Evolutionary conservation across 768 basidiomycete genomes (phyloP), one percentile per base, ranked within the genome.

Genomic region (Chlorophyllum brunneum): DNA sequence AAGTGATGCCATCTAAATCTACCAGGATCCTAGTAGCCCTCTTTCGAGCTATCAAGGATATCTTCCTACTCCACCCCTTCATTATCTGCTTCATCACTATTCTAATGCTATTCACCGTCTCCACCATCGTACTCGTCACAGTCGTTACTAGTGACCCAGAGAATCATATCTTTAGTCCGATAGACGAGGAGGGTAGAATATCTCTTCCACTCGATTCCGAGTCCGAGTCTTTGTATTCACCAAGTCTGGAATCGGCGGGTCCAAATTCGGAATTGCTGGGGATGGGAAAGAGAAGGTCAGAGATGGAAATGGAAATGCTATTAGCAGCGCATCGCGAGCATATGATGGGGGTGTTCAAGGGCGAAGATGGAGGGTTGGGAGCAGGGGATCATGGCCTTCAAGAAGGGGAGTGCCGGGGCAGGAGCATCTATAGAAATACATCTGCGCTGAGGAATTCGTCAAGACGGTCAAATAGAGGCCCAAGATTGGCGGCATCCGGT

Each of bases 321-420:
- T 29, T 48, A 33, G 47, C 47, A n/a, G 34, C 26, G 22, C 47
- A 48, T 38, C 47, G 47, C 7, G 47, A 48, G n/a, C 23, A 20
- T 37, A 24, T 37, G 13, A 37, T 13, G 3, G 47, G 16, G 7
- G 8, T 23, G 13, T n/a, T 48, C 8, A 36, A 33, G 23, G 36
- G 43, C n/a, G n/a, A n/a, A n/a, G n/a, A n/a, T n/a, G n/a, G n/a
- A n/a, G n/a, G n/a, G n/a, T n/a, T n/a, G n/a, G n/a, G n/a, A n/a
- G n/a, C n/a, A n/a, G n/a, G n/a, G n/a, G n/a, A n/a, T n/a, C n/a
- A n/a, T n/a, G n/a, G n/a, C n/a, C n/a, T n/a, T n/a, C n/a, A n/a
- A n/a, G n/a, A n/a, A n/a, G n/a, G n/a, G n/a, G n/a, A n/a, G n/a
- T n/a, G n/a, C n/a, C n/a, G n/a, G n/a, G n/a, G n/a, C n/a, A n/a